phyloP scores from a whole-genome alignment of 225 moss, liverwort and hornwort species.

The Bryum argenteum region DNA sequence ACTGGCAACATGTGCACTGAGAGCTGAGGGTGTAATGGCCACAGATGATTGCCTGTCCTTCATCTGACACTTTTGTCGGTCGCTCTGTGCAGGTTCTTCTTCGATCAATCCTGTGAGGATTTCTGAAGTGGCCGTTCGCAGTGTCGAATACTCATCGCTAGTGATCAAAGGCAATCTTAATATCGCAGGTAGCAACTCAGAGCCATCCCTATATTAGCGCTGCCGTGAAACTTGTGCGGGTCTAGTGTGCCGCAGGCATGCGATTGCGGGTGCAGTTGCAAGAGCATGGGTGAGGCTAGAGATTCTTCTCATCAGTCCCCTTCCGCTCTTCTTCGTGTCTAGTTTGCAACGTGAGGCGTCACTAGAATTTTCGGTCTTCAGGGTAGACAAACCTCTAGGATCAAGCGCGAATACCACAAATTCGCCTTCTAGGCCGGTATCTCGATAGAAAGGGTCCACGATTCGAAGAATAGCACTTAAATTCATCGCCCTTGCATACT shows the following conservation, averaged over 20 bases:
- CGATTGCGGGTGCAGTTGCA: constrained; percentile 46
- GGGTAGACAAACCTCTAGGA: background rate
- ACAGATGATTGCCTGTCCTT: constrained; percentile 14
- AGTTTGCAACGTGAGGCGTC: constrained; percentile 10
- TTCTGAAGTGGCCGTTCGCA: constrained; percentile 14
- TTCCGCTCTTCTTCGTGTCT: constrained; percentile 23
- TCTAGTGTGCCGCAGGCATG: constrained; percentile 37
- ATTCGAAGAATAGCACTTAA: constrained; percentile 7
- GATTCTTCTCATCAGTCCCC: constrained; percentile 24
- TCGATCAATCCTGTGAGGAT: constrained; percentile 17
- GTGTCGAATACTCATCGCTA: constrained; percentile 23
- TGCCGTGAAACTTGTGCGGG: constrained; percentile 42
- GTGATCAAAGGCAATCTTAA: constrained; percentile 7
- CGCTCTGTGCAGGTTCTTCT: constrained; percentile 28
- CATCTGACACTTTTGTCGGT: constrained; percentile 19
- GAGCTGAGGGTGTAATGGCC: background rate
- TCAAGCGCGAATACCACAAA: background rate
- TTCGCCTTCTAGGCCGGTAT: constrained; percentile 8
- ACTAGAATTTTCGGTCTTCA: constrained; percentile 1
- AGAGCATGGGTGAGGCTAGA: constrained; percentile 46
- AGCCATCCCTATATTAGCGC: constrained; percentile 18
- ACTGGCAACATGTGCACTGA: constrained; percentile 13
- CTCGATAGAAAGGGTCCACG: background rate
- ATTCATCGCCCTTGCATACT: background rate
- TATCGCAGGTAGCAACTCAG: constrained; percentile 38